Evolutionary conservation across 805 yeast genomes (phyloP).

Genomic region (Wickerhamomyces strasburgensis): DNA sequence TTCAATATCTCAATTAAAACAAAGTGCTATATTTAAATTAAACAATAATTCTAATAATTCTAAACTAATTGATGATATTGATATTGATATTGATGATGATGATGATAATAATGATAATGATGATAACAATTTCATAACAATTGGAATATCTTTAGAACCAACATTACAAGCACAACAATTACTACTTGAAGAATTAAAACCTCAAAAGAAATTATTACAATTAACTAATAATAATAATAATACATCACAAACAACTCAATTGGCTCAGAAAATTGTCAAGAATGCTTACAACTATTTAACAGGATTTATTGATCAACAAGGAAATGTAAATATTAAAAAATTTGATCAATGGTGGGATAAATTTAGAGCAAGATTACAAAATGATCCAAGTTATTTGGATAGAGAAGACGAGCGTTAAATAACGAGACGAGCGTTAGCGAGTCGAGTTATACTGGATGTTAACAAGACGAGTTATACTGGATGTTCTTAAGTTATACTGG

Average conservation of each 20-base stretch:
- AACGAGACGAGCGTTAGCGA: no score
- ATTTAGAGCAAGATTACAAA: conserved; percentile 66
- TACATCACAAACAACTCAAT: conserved; percentile 49
- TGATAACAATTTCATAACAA: conserved; percentile 31
- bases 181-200: conserved; percentile 37
- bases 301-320: conserved; percentile 75
- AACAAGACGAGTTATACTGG: no score
- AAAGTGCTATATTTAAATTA: conserved; percentile 86
- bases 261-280: conserved; percentile 84
- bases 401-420: conserved; percentile 12
- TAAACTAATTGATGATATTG: conserved; percentile 52
- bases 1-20: conserved; percentile 59
- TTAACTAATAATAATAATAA: no score
- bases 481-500: neutral
- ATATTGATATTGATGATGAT: conserved; percentile 38
- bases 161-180: conserved; percentile 52
- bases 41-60: conserved; percentile 39
- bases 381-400: conserved; percentile 83
- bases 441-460: no score
- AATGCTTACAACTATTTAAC: conserved; percentile 89
- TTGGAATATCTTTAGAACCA: conserved; percentile 93
- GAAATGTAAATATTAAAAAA: conserved; percentile 80
- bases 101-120: conserved; percentile 16
- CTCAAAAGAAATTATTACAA: no score
- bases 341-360: conserved; percentile 96